Evolutionary conservation across 31 red algal genomes (phyloP), one percentile per base, ranked within the genome.

Genomic region (Endocladia muricata): DNA sequence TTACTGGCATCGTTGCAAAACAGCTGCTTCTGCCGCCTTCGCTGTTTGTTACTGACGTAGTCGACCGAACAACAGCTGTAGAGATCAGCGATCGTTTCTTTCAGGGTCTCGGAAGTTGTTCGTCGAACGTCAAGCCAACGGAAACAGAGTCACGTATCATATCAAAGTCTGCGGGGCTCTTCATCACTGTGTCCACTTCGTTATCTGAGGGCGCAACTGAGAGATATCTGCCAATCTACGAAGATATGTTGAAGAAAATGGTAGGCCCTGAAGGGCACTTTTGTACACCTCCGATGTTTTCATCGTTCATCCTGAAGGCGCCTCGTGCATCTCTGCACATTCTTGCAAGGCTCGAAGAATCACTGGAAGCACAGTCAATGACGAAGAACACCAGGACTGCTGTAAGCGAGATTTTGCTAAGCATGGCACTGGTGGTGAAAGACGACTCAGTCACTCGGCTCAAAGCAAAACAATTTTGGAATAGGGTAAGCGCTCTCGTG

Each of bases 81-180:
- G 42, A 82, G n/a, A 71, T 82, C 38, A 35, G 25, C 23, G 78
- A 69, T 41, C 41, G 78, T 1, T 82, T 82, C 55, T 68, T 82
- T 32, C 42, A 59, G 29, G 19, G 42, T 31, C 44, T 82, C 19
- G 32, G n/a, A 4, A 30, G 15, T 17, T 60, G 51, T 25, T 43
- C 60, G 34, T 22, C 25, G 30, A 55, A 41, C 31, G 47, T 17
- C 11, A 25, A 51, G 31, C 31, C 57, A 39, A 33, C 63, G n/a
- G 31, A 22, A 8, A 28, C 17, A 34, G 78, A 70, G 60, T 5
- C 40, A 13, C 63, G 66, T 55, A 61, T 52, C 15, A 59, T 71
- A 30, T 70, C 65, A 8, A 69, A 44, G 21, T 79, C 76, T 43
- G 76, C 76, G 40, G 39, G 34, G 17, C 37, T 41, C 41, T 35